A percentile compares a stretch with the other conserved stretches of the same genome.
Evolutionary conservation across 768 basidiomycete genomes (phyloP).

Genomic region (Hydnum rufescens): DNA sequence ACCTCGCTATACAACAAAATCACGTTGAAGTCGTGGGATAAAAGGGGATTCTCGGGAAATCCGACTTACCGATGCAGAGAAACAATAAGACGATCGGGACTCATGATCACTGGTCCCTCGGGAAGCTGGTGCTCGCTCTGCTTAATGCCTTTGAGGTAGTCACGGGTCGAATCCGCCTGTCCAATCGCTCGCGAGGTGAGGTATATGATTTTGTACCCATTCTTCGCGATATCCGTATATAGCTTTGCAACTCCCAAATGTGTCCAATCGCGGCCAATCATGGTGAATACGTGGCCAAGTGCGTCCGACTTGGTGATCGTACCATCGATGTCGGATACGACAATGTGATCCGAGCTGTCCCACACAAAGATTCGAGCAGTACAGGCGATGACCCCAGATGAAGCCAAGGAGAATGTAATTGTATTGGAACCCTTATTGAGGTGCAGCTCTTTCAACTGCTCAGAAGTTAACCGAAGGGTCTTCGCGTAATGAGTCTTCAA

Average conservation of each 20-base stretch:
- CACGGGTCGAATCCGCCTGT: conserved; percentile 89
- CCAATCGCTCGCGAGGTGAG: conserved; percentile 93
- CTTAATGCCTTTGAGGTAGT: conserved; percentile 84
- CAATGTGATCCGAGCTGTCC: conserved; percentile 77
- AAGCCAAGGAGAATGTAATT: conserved; percentile 82
- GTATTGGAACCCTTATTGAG: conserved; percentile 76
- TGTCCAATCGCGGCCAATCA: conserved; percentile 97
- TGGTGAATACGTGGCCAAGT: conserved; percentile 87
- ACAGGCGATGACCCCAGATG: conserved; percentile 63
- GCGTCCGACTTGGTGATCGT: conserved; percentile 99
- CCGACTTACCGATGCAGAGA: conserved; percentile 68
- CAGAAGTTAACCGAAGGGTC: conserved; percentile 79
- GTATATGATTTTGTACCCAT: conserved; percentile 97
- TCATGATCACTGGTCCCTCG: conserved; percentile 97
- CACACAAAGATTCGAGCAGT: conserved; percentile 89
- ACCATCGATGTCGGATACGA: conserved; percentile 95
- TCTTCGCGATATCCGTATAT: conserved; percentile 85
- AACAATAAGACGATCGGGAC: conserved; percentile 85
- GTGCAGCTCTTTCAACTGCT: conserved; percentile 83
- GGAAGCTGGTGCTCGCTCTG: conserved; percentile 95
- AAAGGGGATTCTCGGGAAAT: not conserved
- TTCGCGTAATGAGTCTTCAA: conserved; percentile 63
- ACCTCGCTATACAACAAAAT: conserved; percentile 49
- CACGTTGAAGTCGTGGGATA: not conserved
- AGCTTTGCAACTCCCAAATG: conserved; percentile 92